Percentiles rank a stretch among this genome's conserved stretches.
phyloP scores from a whole-genome alignment of 495 filamentous ascomycete genomes.

The Talaromyces wortmannii region DNA sequence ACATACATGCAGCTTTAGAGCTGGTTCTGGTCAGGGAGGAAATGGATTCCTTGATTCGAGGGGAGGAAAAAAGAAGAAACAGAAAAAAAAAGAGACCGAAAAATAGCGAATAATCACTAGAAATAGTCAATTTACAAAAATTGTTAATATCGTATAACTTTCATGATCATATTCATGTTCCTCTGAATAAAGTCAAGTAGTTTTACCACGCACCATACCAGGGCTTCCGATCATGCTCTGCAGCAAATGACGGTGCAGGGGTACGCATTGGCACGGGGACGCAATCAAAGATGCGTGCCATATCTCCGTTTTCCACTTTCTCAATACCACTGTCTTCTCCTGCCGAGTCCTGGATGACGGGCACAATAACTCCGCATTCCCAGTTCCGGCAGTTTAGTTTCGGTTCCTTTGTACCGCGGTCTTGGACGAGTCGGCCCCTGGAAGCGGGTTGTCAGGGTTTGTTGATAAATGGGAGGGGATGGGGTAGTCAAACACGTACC shows the following conservation, averaged over 20 bases:
- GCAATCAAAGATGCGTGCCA: constrained; percentile 44
- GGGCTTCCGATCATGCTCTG: constrained; percentile 27
- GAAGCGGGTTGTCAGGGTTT: neutral
- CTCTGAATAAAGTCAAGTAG: neutral
- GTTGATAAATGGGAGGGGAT: neutral
- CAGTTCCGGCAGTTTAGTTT: constrained; percentile 89
- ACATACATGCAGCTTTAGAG: no score
- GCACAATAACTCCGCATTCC: constrained; percentile 88
- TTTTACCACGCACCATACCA: constrained; percentile 36
- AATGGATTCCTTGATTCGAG: no score
- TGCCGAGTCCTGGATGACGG: constrained; percentile 15
- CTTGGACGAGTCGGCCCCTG: constrained; percentile 67
- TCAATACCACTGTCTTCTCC: neutral
- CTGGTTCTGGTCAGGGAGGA: no score
- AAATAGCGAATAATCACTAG: no score
- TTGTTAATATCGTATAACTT: neutral
- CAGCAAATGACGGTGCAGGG: constrained; percentile 45
- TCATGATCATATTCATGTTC: neutral
- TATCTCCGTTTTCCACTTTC: constrained; percentile 2
- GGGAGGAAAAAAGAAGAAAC: no score
- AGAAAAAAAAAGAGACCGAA: no score
- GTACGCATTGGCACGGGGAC: constrained; percentile 69
- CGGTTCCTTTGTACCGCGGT: constrained; percentile 50
- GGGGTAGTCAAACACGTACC: constrained; percentile 43
- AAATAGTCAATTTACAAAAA: neutral